Percentiles rank a stretch among this genome's conserved stretches.
Evolutionary conservation across 176 grass and related monocot species (phyloP).

Genomic region (Hordeum vulgare): DNA sequence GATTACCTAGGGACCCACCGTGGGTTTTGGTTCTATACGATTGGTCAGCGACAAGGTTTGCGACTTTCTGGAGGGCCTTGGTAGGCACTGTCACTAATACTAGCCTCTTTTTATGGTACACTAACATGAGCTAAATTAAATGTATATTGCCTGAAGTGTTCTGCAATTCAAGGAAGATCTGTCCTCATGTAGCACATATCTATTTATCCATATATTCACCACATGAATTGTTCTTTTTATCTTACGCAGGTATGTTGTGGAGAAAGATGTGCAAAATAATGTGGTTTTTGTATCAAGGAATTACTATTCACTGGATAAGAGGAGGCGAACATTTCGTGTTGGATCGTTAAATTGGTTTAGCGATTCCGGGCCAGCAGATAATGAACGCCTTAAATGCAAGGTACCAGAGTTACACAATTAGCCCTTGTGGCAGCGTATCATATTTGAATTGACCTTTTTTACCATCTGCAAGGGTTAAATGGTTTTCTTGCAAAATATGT

Average conservation of each 20-base stretch:
- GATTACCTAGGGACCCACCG: conserved; percentile 82
- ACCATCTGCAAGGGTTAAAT: neutral
- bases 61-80: conserved; percentile 90
- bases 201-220: neutral
- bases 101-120: neutral
- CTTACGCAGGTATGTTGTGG: conserved; percentile 76
- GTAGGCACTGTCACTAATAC: conserved; percentile 25
- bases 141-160: neutral
- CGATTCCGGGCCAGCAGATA: conserved; percentile 35
- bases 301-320: conserved; percentile 91
- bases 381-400: conserved; percentile 70
- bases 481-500: neutral
- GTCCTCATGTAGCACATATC: neutral
- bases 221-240: neutral
- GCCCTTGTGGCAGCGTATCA: neutral
- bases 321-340: conserved; percentile 63
- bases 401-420: conserved; percentile 29
- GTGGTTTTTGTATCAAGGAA: conserved; percentile 92
- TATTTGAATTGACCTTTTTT: neutral
- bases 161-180: neutral
- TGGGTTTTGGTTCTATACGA: conserved; percentile 98
- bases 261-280: conserved; percentile 86
- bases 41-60: conserved; percentile 87
- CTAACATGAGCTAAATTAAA: conserved; percentile 18
- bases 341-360: conserved; percentile 79